phyloP scores from a whole-genome alignment of 176 grass and related monocot genomes.

The Carex scoparia region DNA sequence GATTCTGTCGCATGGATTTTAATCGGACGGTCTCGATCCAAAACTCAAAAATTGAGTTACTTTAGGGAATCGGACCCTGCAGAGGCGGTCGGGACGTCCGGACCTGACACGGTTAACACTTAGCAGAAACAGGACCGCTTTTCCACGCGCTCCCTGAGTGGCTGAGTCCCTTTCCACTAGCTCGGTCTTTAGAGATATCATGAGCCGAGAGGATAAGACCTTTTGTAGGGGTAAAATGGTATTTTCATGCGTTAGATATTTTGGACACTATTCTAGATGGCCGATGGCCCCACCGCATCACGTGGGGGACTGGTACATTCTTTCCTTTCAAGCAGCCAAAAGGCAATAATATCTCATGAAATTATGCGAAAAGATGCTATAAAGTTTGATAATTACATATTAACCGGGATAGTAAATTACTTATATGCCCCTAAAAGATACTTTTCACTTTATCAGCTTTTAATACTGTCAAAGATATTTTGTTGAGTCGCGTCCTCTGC shows the following conservation, averaged over 20 bases:
- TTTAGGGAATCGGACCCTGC: too few relatives aligned
- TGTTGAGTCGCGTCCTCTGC: not conserved
- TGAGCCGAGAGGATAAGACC: slow-evolving; percentile 28
- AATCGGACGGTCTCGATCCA: too few relatives aligned
- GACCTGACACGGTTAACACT: not conserved
- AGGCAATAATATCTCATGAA: not conserved
- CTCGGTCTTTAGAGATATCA: not conserved
- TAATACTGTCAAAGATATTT: not conserved
- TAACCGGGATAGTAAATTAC: not conserved
- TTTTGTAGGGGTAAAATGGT: not conserved
- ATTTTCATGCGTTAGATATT: slow-evolving; percentile 28
- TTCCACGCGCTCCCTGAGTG: not conserved
- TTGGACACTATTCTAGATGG: not conserved
- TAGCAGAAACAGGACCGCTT: not conserved
- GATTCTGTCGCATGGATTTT: too few relatives aligned
- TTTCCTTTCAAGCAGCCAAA: not conserved
- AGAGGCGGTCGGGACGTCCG: not conserved
- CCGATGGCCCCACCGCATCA: slow-evolving; percentile 3
- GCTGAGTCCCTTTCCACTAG: not conserved
- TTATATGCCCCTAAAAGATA: not conserved
- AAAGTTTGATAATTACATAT: not conserved
- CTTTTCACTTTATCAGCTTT: not conserved
- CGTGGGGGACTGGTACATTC: not conserved
- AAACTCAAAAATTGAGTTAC: too few relatives aligned
- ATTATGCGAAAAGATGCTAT: not conserved